A percentile compares a stretch with the other conserved stretches of the same genome.
Conservation (phyloP, 257 asterid genomes). For the Nicotiana sylvestris region DNA sequence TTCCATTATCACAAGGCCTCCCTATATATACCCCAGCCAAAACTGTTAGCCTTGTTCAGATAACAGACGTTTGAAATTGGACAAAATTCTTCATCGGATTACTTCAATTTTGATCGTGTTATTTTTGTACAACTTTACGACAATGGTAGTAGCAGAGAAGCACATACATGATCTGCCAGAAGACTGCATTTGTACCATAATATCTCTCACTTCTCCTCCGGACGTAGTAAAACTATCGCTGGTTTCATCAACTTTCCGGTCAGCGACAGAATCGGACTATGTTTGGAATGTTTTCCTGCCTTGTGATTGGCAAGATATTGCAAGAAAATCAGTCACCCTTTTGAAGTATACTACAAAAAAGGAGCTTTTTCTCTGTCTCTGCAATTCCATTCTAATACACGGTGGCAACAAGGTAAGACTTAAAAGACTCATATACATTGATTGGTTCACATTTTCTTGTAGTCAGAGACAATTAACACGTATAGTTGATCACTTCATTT, state of each 20-base stretch:
- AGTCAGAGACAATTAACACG: neutral
- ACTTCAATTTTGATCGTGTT: neutral
- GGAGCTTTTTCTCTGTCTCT: conserved; percentile 19
- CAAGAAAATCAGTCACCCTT: conserved; percentile 11
- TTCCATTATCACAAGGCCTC: neutral
- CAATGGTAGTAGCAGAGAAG: neutral
- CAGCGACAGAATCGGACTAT: conserved; percentile 22
- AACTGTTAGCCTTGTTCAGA: too few relatives aligned
- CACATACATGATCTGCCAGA: conserved; percentile 22
- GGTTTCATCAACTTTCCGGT: conserved; percentile 18
- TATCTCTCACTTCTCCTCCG: conserved; percentile 28
- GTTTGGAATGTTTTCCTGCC: conserved; percentile 40
- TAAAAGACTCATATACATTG: neutral
- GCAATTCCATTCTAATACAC: conserved; percentile 23
- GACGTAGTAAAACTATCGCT: conserved; percentile 22
- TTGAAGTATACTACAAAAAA: conserved; percentile 27
- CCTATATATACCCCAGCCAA: too few relatives aligned
- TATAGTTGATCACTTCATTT: neutral
- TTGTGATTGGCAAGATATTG: conserved; percentile 15
- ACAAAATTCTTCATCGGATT: neutral
- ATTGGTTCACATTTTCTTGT: neutral
- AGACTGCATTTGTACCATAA: conserved; percentile 21
- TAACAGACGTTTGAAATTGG: neutral
- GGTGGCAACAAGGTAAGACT: conserved; percentile 26
- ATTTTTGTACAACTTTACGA: neutral